Base-by-base conservation (phyloP, 2,329 filamentous ascomycete genomes). In the Trichoderma arundinaceum region DNA sequence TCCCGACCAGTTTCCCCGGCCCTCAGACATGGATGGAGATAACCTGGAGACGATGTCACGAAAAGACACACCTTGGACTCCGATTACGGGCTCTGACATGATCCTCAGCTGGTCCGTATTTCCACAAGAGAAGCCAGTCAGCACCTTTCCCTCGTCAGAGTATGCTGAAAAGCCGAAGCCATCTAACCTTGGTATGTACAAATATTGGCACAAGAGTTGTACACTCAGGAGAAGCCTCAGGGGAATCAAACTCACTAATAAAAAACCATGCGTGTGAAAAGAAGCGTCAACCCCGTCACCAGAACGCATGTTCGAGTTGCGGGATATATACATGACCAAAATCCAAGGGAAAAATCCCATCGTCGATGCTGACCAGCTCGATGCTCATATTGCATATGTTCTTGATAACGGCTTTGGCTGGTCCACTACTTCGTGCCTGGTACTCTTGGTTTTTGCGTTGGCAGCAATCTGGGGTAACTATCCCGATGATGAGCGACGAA, bases 41-140 rank as follows among this genome's bases (percentile, higher is more conserved):
- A 59, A 49, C 4, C 32, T 48, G 4, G 56, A 59, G 43, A 17
- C 13, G 12, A 46, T 59, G 56, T 59, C 56, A 43, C 56, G 56
- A 48, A 59, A 59, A 22, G 56, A 59, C 43, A 59, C 56, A 19
- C 56, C 56, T 1, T 59, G 56, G 56, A 59, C 56, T 4, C 43
- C 56, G 6, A 59, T 59, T 28, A 59, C 56, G 1, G 56, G 56
- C 43, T 59, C 56, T 1, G 56, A 59, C 33, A 59, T 59, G 56
- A 59, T 59, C 5, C 56, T 59, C 28, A 35, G 43, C 43, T 59
- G 56, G 56, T 59, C 56, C 13, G 56, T 59, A 7, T 59, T 59
- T 7, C 56, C 56, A 7, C 56, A 59, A 8, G 56, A 59, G 43
- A 35, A 44, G 33, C 56, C 56, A 3, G 32, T 59, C 17, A 46